Evolutionary conservation across 306 rosid species (phyloP), one percentile per base, ranked within the genome.

Genomic region (Hippophae rhamnoides): DNA sequence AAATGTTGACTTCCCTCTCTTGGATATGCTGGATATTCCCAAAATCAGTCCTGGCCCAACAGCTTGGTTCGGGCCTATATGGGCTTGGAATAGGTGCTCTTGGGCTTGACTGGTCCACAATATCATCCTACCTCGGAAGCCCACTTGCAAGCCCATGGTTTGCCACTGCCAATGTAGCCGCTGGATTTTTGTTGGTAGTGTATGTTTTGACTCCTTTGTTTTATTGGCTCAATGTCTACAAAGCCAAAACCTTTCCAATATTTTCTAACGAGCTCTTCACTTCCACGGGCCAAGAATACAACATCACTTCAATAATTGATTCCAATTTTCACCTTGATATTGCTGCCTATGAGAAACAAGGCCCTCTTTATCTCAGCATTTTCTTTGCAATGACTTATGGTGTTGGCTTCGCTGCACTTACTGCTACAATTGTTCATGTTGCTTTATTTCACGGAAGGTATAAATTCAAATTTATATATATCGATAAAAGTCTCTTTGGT

Each of bases 91-190:
- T 90, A 0, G 92, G 79, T 0, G 73, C 89, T 0, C 2, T 85
- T 40, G 97, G 94, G 69, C 71, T 90, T 0, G 96, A 90, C 66
- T 90, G 97, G 97, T 87, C 96, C 44, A 76, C 96, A 13, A 76
- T 87, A 54, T 84, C 96, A 3, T 66, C 97, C 41, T 90, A 90
- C 71, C 86, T 90, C 0, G 97, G 97, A 38, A 90, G 97, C 84
- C 97, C 97, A 57, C 81, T 90, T 0, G 95, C 95, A 0, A 90
- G 97, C 61, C 97, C 97, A 70, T 90, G 94, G 96, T 90, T 90
- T 69, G 97, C 97, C 50, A 90, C 97, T 0, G 97, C 94, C 42
- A 90, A 90, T 25, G 89, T 90, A 1, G 97, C 95, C 1, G 95
- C 18, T 1, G 97, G 97, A 0, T 90, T 67, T 46, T 47, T 81